These are phyloP conservation scores for Fusarium bactridioides DNA, from an alignment of 2,329 filamentous ascomycete species.

Conservation along the genomic window DNA sequence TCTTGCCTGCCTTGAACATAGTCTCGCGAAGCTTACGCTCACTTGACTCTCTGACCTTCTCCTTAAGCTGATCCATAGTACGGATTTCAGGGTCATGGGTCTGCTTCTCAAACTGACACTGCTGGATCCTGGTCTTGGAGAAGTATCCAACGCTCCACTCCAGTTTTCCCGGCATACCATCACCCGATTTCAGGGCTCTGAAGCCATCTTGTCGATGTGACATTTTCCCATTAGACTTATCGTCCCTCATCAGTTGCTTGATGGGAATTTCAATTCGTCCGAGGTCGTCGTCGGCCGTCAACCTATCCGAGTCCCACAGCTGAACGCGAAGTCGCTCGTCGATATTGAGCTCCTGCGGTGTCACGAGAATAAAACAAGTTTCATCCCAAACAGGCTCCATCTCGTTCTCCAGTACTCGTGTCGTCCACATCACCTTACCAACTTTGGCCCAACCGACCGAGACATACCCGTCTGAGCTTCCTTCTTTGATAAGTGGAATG, in stretches of 20 bases:
- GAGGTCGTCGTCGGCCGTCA: constrained; percentile 77
- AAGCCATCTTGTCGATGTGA: constrained; percentile 71
- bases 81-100: constrained; percentile 65
- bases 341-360: constrained; percentile 75
- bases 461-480: constrained; percentile 74
- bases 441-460: constrained; percentile 81
- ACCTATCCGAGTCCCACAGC: constrained; percentile 78
- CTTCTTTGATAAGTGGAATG: constrained; percentile 64
- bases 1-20: constrained; percentile 52
- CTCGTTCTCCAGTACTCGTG: constrained; percentile 69
- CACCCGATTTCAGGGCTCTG: constrained; percentile 68
- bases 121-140: constrained; percentile 69
- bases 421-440: constrained; percentile 68
- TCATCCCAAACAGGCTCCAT: constrained; percentile 78
- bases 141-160: constrained; percentile 78
- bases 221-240: constrained; percentile 68
- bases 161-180: constrained; percentile 73
- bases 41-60: constrained; percentile 62
- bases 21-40: constrained; percentile 73
- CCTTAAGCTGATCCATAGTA: constrained; percentile 64
- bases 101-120: constrained; percentile 68
- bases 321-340: constrained; percentile 74
- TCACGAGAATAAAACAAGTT: constrained; percentile 73
- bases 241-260: constrained; percentile 68
- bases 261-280: constrained; percentile 75